Percentiles rank a stretch among this genome's conserved stretches.
Evolutionary conservation across 2,329 filamentous ascomycete genomes (phyloP).

Genomic region (Moelleriella libera): DNA sequence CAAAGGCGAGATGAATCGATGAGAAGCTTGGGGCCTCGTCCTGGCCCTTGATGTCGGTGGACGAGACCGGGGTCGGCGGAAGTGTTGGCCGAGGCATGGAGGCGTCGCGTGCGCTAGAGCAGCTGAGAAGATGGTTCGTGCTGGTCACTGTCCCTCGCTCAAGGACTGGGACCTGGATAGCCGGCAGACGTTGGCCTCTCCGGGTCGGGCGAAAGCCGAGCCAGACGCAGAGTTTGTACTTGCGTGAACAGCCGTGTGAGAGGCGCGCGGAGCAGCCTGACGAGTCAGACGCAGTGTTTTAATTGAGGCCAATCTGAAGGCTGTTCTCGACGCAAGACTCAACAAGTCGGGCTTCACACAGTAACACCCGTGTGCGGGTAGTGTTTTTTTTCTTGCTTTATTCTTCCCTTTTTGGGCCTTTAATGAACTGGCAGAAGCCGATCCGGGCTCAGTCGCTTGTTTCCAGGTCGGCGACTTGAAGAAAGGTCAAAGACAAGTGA

Average conservation of each 20-base stretch:
- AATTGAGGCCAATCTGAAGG: too few species aligned
- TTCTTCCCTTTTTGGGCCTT: too few species aligned
- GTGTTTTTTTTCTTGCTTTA: too few species aligned
- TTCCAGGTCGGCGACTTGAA: too few species aligned
- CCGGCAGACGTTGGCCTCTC: not conserved
- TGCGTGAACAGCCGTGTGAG: not conserved
- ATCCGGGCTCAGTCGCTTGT: too few species aligned
- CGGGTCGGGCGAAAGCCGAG: constrained; percentile 1
- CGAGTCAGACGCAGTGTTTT: too few species aligned
- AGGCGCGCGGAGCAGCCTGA: not conserved
- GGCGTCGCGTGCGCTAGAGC: constrained; percentile 4
- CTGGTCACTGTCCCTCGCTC: not conserved
- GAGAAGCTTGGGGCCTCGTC: constrained; percentile 47
- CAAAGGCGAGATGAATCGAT: constrained; percentile 53
- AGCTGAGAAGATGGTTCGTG: not conserved
- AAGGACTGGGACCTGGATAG: not conserved
- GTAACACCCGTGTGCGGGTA: too few species aligned
- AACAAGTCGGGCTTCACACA: too few species aligned
- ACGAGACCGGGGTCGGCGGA: constrained; percentile 67
- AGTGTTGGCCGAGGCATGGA: constrained; percentile 18
- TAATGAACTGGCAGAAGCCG: too few species aligned
- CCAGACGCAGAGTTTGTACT: not conserved
- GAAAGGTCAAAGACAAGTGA: too few species aligned
- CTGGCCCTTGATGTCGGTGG: constrained; percentile 64
- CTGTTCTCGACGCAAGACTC: too few species aligned